Percentiles rank a stretch among this genome's conserved stretches.
These are phyloP conservation scores for Maudiozyma saulgeensis DNA, from an alignment of 805 yeast species.

Conservation along the genomic window DNA sequence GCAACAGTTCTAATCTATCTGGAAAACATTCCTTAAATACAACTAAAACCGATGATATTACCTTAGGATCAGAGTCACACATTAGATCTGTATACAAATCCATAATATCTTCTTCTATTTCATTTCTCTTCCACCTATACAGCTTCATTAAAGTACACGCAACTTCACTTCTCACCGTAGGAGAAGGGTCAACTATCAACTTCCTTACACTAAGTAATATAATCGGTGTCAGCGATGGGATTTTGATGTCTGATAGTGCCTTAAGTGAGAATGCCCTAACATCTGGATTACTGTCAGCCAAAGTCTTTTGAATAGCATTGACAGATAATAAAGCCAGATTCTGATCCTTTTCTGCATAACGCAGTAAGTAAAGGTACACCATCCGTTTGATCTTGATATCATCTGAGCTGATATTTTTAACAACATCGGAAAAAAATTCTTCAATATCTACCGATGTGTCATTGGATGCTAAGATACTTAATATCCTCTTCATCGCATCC, in stretches of 20 bases:
- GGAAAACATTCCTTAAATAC: conserved; percentile 46
- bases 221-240: conserved; percentile 74
- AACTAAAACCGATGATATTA: conserved; percentile 59
- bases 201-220: conserved; percentile 63
- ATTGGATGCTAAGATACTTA: conserved; percentile 35
- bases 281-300: conserved; percentile 60
- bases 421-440: conserved; percentile 69
- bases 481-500: conserved; percentile 50
- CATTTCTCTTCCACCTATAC: conserved; percentile 32
- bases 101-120: conserved; percentile 40
- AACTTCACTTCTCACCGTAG: conserved; percentile 70
- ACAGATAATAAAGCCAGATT: conserved; percentile 84
- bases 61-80: conserved; percentile 56
- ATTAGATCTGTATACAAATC: conserved; percentile 45
- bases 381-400: conserved; percentile 59
- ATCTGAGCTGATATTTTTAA: conserved; percentile 71
- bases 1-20: conserved; percentile 54
- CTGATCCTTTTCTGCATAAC: conserved; percentile 76
- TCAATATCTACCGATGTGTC: conserved; percentile 33
- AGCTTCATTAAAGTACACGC: conserved; percentile 65
- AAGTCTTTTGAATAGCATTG: conserved; percentile 80
- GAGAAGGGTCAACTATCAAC: conserved; percentile 58
- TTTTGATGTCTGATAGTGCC: conserved; percentile 72
- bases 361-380: conserved; percentile 63
- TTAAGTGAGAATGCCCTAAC: conserved; percentile 66